These are phyloP conservation scores for Naganishia kalamii DNA, from an alignment of 768 basidiomycete species.

Conservation along the genomic window DNA sequence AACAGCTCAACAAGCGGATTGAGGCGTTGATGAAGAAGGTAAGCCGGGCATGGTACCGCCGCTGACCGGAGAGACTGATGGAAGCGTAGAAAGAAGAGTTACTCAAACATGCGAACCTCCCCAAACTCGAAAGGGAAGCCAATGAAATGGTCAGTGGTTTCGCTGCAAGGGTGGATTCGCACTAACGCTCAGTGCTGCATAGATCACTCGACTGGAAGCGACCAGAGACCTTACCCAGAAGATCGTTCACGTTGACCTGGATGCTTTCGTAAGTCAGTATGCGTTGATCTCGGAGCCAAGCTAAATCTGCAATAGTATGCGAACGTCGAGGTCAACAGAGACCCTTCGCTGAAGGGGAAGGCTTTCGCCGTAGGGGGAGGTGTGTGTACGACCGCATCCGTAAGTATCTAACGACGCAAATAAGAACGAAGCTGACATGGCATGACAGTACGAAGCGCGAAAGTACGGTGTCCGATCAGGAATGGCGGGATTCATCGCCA, in stretches of 20 bases:
- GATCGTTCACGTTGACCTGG: constrained; percentile 94
- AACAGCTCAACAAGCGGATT: constrained; percentile 72
- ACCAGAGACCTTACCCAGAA: constrained; percentile 70
- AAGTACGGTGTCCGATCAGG: constrained; percentile 87
- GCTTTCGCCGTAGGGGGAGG: constrained; percentile 67
- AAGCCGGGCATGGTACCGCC: neutral
- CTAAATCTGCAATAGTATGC: constrained; percentile 49
- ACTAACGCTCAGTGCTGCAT: constrained; percentile 7
- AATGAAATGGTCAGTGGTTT: constrained; percentile 61
- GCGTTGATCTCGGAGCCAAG: constrained; percentile 40
- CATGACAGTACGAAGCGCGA: constrained; percentile 72
- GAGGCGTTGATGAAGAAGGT: constrained; percentile 58
- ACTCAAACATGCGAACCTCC: constrained; percentile 46
- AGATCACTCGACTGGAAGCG: constrained; percentile 63
- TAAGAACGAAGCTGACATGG: neutral
- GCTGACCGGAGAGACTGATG: constrained; percentile 55
- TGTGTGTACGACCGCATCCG: constrained; percentile 69
- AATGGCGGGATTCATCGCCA: constrained; percentile 94
- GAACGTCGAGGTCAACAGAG: constrained; percentile 40
- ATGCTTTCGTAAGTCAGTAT: constrained; percentile 59
- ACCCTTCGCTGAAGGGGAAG: constrained; percentile 45
- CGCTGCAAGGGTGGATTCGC: neutral
- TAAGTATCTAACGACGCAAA: constrained; percentile 20
- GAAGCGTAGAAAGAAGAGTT: constrained; percentile 49
- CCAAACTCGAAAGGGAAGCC: constrained; percentile 58